These are phyloP conservation scores for Globisporangium takayamanum DNA, from an alignment of 352 stramenopile genomes.

Conservation along the genomic window DNA sequence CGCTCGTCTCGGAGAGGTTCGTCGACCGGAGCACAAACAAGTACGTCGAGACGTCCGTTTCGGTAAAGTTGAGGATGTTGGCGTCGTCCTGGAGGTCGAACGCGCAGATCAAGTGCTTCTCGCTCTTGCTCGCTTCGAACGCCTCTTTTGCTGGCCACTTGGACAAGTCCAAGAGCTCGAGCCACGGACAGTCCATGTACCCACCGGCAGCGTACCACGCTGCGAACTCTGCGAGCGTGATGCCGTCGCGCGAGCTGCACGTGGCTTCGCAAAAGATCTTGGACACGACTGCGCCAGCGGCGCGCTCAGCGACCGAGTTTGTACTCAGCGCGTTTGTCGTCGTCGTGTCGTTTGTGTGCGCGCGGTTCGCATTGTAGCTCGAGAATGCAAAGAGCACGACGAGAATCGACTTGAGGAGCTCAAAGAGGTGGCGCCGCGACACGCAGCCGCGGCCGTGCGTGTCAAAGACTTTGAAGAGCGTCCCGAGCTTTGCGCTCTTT, in stretches of 20 bases:
- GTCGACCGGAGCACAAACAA: slow-evolving; percentile 78
- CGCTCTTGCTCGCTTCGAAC: slow-evolving; percentile 80
- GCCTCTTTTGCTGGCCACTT: slow-evolving; percentile 92
- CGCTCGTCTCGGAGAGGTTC: slow-evolving; percentile 58
- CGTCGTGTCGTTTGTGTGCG: slow-evolving; percentile 53
- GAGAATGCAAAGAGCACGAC: slow-evolving; percentile 83
- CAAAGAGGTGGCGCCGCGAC: slow-evolving; percentile 67
- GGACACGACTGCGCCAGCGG: slow-evolving; percentile 88
- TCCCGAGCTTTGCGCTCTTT: slow-evolving; percentile 93
- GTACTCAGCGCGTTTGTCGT: slow-evolving; percentile 64
- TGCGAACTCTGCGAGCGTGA: slow-evolving; percentile 94
- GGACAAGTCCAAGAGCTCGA: slow-evolving; percentile 93
- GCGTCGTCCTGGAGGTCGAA: slow-evolving; percentile 84
- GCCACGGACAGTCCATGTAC: slow-evolving; percentile 93
- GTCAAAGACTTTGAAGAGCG: slow-evolving; percentile 82
- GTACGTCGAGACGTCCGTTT: slow-evolving; percentile 84
- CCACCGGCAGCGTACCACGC: slow-evolving; percentile 94
- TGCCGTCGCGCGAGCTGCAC: slow-evolving; percentile 57
- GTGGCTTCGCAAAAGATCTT: slow-evolving; percentile 77
- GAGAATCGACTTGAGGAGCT: slow-evolving; percentile 76
- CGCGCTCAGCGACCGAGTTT: slow-evolving; percentile 73
- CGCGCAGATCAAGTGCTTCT: slow-evolving; percentile 79
- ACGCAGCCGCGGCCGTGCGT: slow-evolving; percentile 54
- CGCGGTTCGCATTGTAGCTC: slow-evolving; percentile 58
- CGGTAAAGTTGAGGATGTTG: slow-evolving; percentile 78